Evolutionary conservation across 164 flowering plant genomes (phyloP).

Genomic region (Saururus chinensis): DNA sequence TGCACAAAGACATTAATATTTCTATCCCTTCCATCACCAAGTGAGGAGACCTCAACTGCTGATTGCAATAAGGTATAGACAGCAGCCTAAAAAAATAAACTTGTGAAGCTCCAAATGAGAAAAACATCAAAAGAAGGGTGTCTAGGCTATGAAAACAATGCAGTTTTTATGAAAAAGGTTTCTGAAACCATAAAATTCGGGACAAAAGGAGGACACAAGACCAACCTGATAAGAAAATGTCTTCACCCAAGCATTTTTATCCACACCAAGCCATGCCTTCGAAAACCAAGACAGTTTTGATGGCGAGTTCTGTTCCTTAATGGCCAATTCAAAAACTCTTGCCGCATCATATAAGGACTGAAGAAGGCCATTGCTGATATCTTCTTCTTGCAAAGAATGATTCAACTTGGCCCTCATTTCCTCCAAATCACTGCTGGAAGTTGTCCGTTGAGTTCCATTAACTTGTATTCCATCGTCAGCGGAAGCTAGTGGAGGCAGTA

Average conservation of each 20-base stretch:
- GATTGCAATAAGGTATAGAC: constrained; percentile 81
- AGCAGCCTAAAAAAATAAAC: constrained; percentile 52
- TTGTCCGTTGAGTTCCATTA: constrained; percentile 55
- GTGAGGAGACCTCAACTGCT: constrained; percentile 68
- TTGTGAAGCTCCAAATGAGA: constrained; percentile 1
- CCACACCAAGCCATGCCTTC: constrained; percentile 85
- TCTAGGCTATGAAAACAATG: neutral
- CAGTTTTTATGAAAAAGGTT: neutral
- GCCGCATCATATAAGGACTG: constrained; percentile 88
- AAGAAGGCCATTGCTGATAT: constrained; percentile 53
- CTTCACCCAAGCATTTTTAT: constrained; percentile 78
- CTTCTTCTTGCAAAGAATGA: constrained; percentile 56
- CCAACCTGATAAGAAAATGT: constrained; percentile 83
- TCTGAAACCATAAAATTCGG: neutral
- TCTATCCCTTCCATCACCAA: constrained; percentile 78
- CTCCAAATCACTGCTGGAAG: constrained; percentile 41
- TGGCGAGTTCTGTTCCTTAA: constrained; percentile 42
- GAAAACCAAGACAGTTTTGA: constrained; percentile 70
- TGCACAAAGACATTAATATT: constrained; percentile 80
- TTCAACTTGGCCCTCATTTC: constrained; percentile 55
- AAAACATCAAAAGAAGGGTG: neutral
- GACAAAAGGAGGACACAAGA: neutral
- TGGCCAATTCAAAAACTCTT: constrained; percentile 79
- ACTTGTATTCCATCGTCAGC: constrained; percentile 78
- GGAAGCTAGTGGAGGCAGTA: constrained; percentile 34